Percentiles rank a stretch among this genome's conserved stretches.
Conservation (phyloP, 768 basidiomycete species). For the Lepiota brunneoincarnata region DNA sequence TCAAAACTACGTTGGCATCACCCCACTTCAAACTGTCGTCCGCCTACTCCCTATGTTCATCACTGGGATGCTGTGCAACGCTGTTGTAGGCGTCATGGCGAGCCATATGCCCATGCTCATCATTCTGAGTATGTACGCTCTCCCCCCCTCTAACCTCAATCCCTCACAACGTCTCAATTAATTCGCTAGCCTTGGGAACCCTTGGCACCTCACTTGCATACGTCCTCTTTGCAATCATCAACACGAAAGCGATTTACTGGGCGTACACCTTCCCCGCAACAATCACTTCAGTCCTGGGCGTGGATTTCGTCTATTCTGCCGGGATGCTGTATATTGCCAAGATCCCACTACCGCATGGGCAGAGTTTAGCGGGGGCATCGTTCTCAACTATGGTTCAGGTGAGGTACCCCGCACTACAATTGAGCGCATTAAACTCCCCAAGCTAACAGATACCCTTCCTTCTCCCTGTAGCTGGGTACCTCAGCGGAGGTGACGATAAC, state of each 20-base stretch:
- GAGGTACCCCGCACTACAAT: constrained; percentile 39
- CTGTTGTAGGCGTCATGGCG: constrained; percentile 60
- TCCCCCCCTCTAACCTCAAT: not conserved
- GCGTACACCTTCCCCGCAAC: no score
- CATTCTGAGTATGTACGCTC: constrained; percentile 47
- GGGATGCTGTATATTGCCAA: no score
- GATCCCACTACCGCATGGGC: no score
- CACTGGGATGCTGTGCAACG: constrained; percentile 60
- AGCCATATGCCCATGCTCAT: constrained; percentile 51
- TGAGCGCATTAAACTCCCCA: not conserved
- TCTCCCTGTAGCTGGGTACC: constrained; percentile 50
- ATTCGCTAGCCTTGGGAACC: constrained; percentile 40
- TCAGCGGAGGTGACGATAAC: constrained; percentile 71
- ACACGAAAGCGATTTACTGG: constrained; percentile 52
- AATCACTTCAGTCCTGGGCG: no score
- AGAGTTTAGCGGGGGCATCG: no score
- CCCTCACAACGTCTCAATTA: not conserved
- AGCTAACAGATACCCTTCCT: no score
- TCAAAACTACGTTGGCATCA: no score
- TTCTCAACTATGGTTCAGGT: no score
- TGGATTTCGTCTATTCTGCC: no score
- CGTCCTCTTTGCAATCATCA: constrained; percentile 68
- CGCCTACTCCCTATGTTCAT: constrained; percentile 80
- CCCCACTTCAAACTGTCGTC: no score
- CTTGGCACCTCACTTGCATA: constrained; percentile 53